A percentile compares a stretch with the other conserved stretches of the same genome.
phyloP scores from a whole-genome alignment of 768 basidiomycete species.

The Suillus placidus region DNA sequence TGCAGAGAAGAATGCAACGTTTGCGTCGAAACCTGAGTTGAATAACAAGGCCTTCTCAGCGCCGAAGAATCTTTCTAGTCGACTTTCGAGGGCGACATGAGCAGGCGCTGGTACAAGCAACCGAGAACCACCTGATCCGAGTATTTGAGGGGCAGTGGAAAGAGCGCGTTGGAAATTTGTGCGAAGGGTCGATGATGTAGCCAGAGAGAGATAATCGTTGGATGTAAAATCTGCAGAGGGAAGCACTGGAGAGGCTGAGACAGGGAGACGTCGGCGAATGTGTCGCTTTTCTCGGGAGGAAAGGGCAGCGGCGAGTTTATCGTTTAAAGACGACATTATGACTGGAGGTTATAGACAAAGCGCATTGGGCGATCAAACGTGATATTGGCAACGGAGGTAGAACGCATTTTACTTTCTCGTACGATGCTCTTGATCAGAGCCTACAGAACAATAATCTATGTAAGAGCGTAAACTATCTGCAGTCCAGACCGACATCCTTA shows the following conservation, averaged over 20 bases:
- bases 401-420: not conserved
- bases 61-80: constrained; percentile 65
- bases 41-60: constrained; percentile 75
- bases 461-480: not conserved
- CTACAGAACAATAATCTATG: not conserved
- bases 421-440: not conserved
- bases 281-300: constrained; percentile 63
- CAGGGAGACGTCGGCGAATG: constrained; percentile 72
- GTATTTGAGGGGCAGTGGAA: constrained; percentile 51
- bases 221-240: constrained; percentile 72
- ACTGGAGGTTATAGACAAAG: not conserved
- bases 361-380: not conserved
- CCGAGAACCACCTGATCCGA: constrained; percentile 88
- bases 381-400: not conserved
- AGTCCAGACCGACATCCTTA: not conserved
- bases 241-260: constrained; percentile 36
- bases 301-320: constrained; percentile 55
- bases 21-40: constrained; percentile 94
- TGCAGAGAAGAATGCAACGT: constrained; percentile 81
- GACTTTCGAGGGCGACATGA: constrained; percentile 72
- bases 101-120: constrained; percentile 64
- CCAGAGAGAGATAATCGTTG: constrained; percentile 90
- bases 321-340: constrained; percentile 35
- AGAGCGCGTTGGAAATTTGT: constrained; percentile 59
- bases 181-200: constrained; percentile 62